These are phyloP conservation scores for Suhomyces guaymorum DNA, from an alignment of 1,139 yeast genomes.

Conservation along the genomic window DNA sequence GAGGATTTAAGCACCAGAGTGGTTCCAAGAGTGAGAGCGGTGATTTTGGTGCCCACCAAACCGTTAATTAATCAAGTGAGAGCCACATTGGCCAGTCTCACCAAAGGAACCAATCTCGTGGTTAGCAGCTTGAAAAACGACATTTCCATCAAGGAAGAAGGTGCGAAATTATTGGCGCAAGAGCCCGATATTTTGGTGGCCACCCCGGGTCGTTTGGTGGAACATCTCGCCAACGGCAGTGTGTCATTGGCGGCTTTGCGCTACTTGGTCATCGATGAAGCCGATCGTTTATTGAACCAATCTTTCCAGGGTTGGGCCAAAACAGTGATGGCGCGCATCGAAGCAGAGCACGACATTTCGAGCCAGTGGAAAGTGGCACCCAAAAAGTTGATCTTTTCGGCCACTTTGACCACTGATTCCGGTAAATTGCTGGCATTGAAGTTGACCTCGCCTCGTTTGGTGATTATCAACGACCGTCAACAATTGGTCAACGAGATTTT, in stretches of 20 bases:
- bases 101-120: slow-evolving; percentile 66
- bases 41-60: slow-evolving; percentile 85
- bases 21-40: slow-evolving; percentile 74
- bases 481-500: slow-evolving; percentile 53
- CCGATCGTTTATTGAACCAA: slow-evolving; percentile 87
- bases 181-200: slow-evolving; percentile 78
- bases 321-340: slow-evolving; percentile 55
- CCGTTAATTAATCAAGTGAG: slow-evolving; percentile 85
- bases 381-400: slow-evolving; percentile 79
- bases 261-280: slow-evolving; percentile 88
- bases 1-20: slow-evolving; percentile 62
- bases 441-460: slow-evolving; percentile 66
- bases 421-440: slow-evolving; percentile 75
- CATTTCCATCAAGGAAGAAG: slow-evolving; percentile 68
- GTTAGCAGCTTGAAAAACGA: slow-evolving; percentile 61
- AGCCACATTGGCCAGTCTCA: slow-evolving; percentile 57
- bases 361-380: slow-evolving; percentile 32
- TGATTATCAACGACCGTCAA: slow-evolving; percentile 64
- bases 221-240: slow-evolving; percentile 57
- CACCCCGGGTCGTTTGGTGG: slow-evolving; percentile 95
- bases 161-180: slow-evolving; percentile 40
- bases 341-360: slow-evolving; percentile 22
- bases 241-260: slow-evolving; percentile 52
- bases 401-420: slow-evolving; percentile 92
- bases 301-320: slow-evolving; percentile 93